Percentiles rank a stretch among this genome's conserved stretches.
These are phyloP conservation scores for Pyrenopolyporus hunteri DNA, from an alignment of 495 filamentous ascomycete species.

Conservation along the genomic window DNA sequence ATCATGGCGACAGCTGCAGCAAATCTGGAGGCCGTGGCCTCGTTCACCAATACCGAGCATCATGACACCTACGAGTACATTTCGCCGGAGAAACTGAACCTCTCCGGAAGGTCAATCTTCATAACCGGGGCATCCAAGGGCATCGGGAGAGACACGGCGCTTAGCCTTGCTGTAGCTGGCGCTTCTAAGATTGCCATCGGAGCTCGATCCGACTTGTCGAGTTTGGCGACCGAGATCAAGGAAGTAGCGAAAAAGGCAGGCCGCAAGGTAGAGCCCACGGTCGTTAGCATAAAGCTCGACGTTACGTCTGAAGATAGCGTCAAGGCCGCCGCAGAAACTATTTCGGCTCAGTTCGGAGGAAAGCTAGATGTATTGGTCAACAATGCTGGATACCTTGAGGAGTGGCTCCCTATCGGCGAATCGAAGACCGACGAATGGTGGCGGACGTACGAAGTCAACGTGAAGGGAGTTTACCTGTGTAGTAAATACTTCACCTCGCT, in stretches of 20 bases:
- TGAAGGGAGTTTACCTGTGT: conserved; percentile 52
- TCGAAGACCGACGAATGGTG: conserved; percentile 48
- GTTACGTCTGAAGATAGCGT: conserved; percentile 49
- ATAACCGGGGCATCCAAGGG: conserved; percentile 64
- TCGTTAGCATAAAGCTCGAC: conserved; percentile 51
- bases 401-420: conserved; percentile 42
- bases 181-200: conserved; percentile 50
- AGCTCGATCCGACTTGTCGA: conserved; percentile 49
- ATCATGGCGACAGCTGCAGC: conserved; percentile 22
- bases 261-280: conserved; percentile 42
- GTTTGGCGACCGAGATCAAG: conserved; percentile 42
- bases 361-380: conserved; percentile 52
- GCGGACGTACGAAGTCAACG: conserved; percentile 50
- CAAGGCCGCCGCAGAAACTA: conserved; percentile 40
- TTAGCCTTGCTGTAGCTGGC: conserved; percentile 53
- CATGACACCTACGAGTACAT: conserved; percentile 50
- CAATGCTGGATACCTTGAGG: conserved; percentile 52
- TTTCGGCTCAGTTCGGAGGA: conserved; percentile 42
- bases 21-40: conserved; percentile 13
- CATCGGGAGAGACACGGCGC: conserved; percentile 58
- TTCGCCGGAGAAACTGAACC: conserved; percentile 43
- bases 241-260: conserved; percentile 43
- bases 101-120: conserved; percentile 60
- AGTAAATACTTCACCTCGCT: conserved; percentile 52
- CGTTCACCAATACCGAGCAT: conserved; percentile 36